Evolutionary conservation across 306 rosid species (phyloP).

Genomic region (Trifolium fragiferum): DNA sequence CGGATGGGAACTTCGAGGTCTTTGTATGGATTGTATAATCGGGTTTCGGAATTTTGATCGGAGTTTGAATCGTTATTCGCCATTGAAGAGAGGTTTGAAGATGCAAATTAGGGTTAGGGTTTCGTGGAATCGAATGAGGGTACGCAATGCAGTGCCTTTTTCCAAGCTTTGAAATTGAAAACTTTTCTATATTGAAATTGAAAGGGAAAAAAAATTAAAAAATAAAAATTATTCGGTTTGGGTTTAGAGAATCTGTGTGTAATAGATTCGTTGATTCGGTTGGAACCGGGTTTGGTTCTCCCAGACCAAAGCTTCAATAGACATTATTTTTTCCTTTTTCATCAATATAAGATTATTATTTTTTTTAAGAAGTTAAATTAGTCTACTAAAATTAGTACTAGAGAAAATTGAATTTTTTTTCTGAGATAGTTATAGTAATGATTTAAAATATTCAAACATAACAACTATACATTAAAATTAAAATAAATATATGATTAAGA

Average conservation of each 20-base stretch:
- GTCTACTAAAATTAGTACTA: no score
- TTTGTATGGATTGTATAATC: constrained; percentile 86
- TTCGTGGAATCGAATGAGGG: neutral
- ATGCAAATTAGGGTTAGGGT: constrained; percentile 43
- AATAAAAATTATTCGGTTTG: neutral
- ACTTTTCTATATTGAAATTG: neutral
- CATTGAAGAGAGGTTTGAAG: constrained; percentile 39
- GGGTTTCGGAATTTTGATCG: constrained; percentile 43
- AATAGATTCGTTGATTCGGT: neutral
- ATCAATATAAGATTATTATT: no score
- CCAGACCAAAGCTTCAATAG: neutral
- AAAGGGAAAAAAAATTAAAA: neutral
- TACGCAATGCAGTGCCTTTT: neutral
- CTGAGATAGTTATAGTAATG: no score
- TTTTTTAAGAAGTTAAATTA: no score
- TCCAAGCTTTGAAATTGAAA: neutral
- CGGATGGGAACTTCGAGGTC: constrained; percentile 66
- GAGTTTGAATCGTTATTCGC: constrained; percentile 52
- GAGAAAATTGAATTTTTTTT: no score
- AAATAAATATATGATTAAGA: no score
- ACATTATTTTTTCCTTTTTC: no score
- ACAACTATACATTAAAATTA: no score
- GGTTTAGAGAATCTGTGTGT: neutral
- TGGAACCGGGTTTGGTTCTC: neutral
- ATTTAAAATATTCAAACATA: no score